Evolutionary conservation across 2,329 filamentous ascomycete genomes (phyloP), one percentile per base, ranked within the genome.

Genomic region (Xylariaceae sp.): DNA sequence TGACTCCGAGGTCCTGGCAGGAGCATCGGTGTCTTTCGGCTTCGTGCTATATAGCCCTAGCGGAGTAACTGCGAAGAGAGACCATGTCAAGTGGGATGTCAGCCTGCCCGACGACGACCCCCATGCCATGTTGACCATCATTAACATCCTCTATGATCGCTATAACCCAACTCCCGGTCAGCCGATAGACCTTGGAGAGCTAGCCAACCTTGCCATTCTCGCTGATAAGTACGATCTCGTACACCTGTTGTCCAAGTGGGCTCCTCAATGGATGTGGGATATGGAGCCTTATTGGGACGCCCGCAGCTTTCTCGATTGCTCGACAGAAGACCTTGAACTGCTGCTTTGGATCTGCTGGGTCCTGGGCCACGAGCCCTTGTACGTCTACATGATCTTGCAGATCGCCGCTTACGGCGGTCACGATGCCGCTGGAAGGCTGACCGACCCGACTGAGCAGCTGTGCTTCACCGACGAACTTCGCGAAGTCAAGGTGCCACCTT

Each of bases 341-440:
- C 9, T 49, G 17, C 30, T 44, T 9, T 47, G 39, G 41, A 47
- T 49, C 21, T 47, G 32, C 16, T 49, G 39, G 38, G 39, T 43
- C 9, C 39, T 49, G 9, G 46, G 46, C 8, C 40, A 49, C 17
- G 31, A 44, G 29, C 44, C 46, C 9, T 5, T 49, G 21, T 49
- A 49, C 27, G 31, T 36, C 33, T 39, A 40, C 27, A 42, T 40
- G 41, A 24, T 49, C n/a, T 16, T 49, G 6, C 38, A 40, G 27
- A 32, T 49, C 12, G 44, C 46, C 19, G 37, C 41, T 21, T 9
- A 47, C 13, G 32, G 34, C 29, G 31, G 31, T 3, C 30, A 44
- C 2, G 46, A 49, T 23, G 24, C 21, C 8, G 17, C 13, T 13
- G 33, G 41, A 7, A 31, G 19, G 26, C 41, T 47, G 9, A 40